Evolutionary conservation across 352 stramenopile genomes (phyloP), one percentile per base, ranked within the genome.

Genomic region (Phytophthora syringae): DNA sequence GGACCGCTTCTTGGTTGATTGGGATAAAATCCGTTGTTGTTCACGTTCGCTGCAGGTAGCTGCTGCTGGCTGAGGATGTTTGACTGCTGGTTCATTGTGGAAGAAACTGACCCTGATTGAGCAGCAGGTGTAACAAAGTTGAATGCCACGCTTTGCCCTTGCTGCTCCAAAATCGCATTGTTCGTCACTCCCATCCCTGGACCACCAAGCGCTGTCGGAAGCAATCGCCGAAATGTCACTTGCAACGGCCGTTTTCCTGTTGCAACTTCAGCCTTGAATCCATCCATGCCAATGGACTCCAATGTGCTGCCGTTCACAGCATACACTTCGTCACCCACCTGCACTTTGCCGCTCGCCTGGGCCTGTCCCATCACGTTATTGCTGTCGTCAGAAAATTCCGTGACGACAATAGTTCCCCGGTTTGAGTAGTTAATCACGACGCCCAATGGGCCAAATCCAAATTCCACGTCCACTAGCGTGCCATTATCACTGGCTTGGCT

Each of bases 351-450:
- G 3, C 81, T 91, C 16, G 74, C 72, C 52, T 93, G 74, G 27
- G 88, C 86, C 40, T 95, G 88, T 10, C 86, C 86, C 56, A 93
- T 86, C 51, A 76, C 68, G 5, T 80, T 88, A 27, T 83, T 86
- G 28, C 72, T 78, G 60, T 90, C 84, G 18, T 77, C 76, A 1
- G 88, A 92, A 67, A 93, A 95, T 48, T 93, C 87, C 9, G 86
- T 93, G 44, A 95, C 86, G 13, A 91, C 62, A 39, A 95, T 86
- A 13, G 79, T 89, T 12, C 84, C 83, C 25, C 69, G 80, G 21
- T 79, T 69, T 10, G 87, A 91, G 48, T 93, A 89, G 42, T 95
- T 93, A 48, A 95, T 94, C 54, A 95, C 88, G 30, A 94, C 87
- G 1, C 86, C 86, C 21, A 95, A 67, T 2, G 84, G 88, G 12